Evolutionary conservation across 2,329 filamentous ascomycete genomes (phyloP), one percentile per base, ranked within the genome.

Genomic region (Boeremia lycopersici): DNA sequence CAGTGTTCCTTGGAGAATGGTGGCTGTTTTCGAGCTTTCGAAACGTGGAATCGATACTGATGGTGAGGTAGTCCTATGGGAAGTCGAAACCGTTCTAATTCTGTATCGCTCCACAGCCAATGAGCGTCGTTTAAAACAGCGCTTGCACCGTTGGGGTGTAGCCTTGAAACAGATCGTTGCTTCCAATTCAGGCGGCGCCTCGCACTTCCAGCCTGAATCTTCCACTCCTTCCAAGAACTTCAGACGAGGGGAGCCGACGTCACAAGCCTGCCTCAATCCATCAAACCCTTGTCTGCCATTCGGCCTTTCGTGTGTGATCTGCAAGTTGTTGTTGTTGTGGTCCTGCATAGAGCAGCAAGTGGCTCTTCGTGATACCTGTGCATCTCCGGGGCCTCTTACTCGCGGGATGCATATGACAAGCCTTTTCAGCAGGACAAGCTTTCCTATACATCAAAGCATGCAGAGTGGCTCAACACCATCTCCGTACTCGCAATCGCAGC

Each of bases 231-330:
- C 31, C 33, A 36, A 33, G 25, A 47, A 28, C 42, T 19, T 45
- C 26, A 59, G 51, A 19, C 65, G 65, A 56, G 66, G 64, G 68
- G 64, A 69, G 64, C 66, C 66, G 65, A 67, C 40, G 46, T 48
- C 35, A 39, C 57, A 61, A 56, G 57, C 62, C 58, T 12, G 8
- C n/a, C 13, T 5, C 23, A 31, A 15, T 30, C 8, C 23, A 12
- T 15, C 5, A 38, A 41, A 17, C 19, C 19, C 6, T 36, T 13
- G 42, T 36, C 35, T 9, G 17, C 13, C n/a, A 12, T 17, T 29
- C 34, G n/a, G 30, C 43, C 25, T 35, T 41, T 49, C 8, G 35
- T 19, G 12, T 46, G 19, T 7, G 26, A 46, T 34, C 36, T 49
- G 46, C 52, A 48, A n/a, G n/a, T n/a, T 28, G 44, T 38, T 26